Evolutionary conservation across 2,329 filamentous ascomycete species (phyloP).

Genomic region (Fragosphaeria purpurea): DNA sequence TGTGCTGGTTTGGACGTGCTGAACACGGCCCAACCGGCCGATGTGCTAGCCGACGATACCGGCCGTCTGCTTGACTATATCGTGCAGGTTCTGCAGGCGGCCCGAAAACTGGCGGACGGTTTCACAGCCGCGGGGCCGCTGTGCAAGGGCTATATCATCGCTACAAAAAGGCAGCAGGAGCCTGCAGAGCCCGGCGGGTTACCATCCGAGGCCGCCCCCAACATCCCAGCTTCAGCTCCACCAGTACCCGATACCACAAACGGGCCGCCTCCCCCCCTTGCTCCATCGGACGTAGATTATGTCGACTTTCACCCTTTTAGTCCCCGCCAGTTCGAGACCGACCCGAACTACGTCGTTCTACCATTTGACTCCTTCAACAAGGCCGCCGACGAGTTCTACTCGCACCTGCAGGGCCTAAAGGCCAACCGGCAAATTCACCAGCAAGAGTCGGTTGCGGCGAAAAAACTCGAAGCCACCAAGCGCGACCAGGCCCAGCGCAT

Average conservation of each 20-base stretch:
- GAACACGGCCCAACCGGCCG: slow-evolving; percentile 41
- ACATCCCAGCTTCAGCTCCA: too few species aligned
- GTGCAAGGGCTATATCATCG: slow-evolving; percentile 80
- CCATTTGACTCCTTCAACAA: slow-evolving; percentile 81
- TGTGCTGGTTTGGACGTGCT: slow-evolving; percentile 54
- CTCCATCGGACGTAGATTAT: slow-evolving; percentile 50
- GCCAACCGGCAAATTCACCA: slow-evolving; percentile 76
- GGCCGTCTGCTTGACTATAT: slow-evolving; percentile 50
- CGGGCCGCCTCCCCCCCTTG: background rate
- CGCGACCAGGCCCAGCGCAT: slow-evolving; percentile 78
- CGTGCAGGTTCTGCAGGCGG: slow-evolving; percentile 58
- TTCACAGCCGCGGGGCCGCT: slow-evolving; percentile 52
- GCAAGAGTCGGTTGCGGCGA: slow-evolving; percentile 68
- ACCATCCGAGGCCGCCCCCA: slow-evolving; percentile 4
- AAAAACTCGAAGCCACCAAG: slow-evolving; percentile 75
- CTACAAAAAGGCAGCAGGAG: slow-evolving; percentile 42
- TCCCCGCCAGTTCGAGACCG: slow-evolving; percentile 66
- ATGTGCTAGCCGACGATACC: slow-evolving; percentile 57
- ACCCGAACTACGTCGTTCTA: slow-evolving; percentile 56
- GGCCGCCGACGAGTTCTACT: slow-evolving; percentile 94
- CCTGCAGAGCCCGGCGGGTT: background rate
- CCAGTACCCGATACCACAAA: background rate
- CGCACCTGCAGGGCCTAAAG: slow-evolving; percentile 88
- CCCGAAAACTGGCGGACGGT: slow-evolving; percentile 56
- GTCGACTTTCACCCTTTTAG: slow-evolving; percentile 94